Base-by-base conservation (phyloP, 139 green algal species). In the Tetraselmis chui region DNA sequence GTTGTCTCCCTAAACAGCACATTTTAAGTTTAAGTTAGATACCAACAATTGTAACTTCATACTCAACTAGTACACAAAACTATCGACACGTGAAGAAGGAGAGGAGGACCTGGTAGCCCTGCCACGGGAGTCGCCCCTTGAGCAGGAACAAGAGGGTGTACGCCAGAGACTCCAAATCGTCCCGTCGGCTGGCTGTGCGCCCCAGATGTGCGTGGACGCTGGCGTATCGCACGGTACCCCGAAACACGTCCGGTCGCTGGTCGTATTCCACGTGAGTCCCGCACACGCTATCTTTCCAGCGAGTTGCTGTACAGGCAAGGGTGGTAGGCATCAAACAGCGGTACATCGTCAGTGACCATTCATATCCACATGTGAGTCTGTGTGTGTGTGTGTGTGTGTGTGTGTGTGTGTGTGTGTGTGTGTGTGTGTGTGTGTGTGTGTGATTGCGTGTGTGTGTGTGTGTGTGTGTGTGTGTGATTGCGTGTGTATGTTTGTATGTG, bases 101-200 rank as follows among this genome's bases (percentile, higher is more conserved):
- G 45, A 18, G 45, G 45, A 18, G 1, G 79, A 91, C 90, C 92
- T 98, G 94, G 85, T 98, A 98, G 1, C 95, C 95, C 86, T 94
- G 92, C 94, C 94, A 98, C 1, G 96, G 95, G 84, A 99, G 86
- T 0, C 96, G 80, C 23, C 94, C 94, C 76, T 96, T 95, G 22
- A 99, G 90, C 84, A 99, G 91, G 87, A 99, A 99, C 23, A 99
- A 87, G 81, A 99, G 94, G 26, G 97, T 99, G 93, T 99, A 99
- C 23, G 96, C 97, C 30, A 99, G 90, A 1, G 91, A 97, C 92
- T 99, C 97, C 23, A 99, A 88, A 86, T 99, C 97, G 83, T 99
- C 97, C 2, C 97, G 87, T 26, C 97, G 88, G 45, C 87, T 95
- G 59, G 95, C 97, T 11, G 96, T 99, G 30, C 97, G 89, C 0